phyloP scores from a whole-genome alignment of 164 flowering plant species.

The Sedum album region DNA sequence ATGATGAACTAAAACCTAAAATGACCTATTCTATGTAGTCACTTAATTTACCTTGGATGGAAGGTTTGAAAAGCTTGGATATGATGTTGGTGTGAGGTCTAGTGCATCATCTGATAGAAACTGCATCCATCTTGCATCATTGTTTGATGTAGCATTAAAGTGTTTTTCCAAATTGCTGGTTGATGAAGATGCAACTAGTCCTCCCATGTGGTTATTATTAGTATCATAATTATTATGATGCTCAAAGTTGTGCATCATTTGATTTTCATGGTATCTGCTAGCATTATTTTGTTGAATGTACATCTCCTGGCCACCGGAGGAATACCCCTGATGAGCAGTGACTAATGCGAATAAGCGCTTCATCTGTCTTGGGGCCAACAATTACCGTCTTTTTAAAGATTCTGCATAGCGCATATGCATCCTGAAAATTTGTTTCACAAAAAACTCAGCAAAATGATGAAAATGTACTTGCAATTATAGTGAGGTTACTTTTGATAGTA shows the following conservation, averaged over 20 bases:
- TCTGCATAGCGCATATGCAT: conserved; percentile 89
- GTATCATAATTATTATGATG: neutral
- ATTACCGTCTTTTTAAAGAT: conserved; percentile 57
- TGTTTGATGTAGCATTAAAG: neutral
- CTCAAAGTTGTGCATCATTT: neutral
- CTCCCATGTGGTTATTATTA: conserved; percentile 8
- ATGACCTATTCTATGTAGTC: neutral
- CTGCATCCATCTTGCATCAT: conserved; percentile 43
- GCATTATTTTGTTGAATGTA: neutral
- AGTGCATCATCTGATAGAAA: conserved; percentile 50
- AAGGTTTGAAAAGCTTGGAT: conserved; percentile 25
- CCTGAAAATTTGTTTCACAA: conserved; percentile 29
- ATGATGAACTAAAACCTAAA: conserved; percentile 19
- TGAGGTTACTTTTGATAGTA: neutral
- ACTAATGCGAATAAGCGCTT: conserved; percentile 15
- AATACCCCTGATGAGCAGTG: conserved; percentile 9
- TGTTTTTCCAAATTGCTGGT: neutral
- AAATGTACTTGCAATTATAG: neutral
- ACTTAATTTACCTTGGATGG: conserved; percentile 36
- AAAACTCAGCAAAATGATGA: neutral
- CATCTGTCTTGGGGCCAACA: conserved; percentile 32
- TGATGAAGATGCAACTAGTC: conserved; percentile 1
- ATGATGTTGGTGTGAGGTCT: conserved; percentile 23
- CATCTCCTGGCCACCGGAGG: neutral
- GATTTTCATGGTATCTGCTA: neutral